Evolutionary conservation across 2,329 filamentous ascomycete species (phyloP), one percentile per base, ranked within the genome.

Genomic region (Gliomastix tumulicola): DNA sequence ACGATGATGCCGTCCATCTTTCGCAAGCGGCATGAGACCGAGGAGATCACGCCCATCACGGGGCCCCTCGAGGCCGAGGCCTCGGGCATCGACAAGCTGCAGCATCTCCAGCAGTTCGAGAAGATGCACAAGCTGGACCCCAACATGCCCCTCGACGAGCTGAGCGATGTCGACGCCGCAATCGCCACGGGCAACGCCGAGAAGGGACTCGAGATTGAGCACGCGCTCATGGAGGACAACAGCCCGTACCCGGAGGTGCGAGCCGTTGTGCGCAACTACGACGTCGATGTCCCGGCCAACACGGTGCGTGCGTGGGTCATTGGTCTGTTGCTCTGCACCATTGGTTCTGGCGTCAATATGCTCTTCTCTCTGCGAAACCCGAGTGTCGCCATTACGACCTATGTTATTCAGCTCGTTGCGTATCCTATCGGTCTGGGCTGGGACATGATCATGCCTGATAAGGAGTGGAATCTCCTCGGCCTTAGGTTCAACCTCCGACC

Each of bases 181-280:
- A 64, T 79, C 32, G 59, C 67, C 30, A 68, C 67, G 3, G 65
- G 68, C 40, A 72, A 78, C 54, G 63, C 68, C 44, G 72, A 71
- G 46, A 71, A 74, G 53, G 73, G 72, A 37, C 56, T 73, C 34
- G 38, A 70, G 41, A 68, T 80, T 45, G 73, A 79, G 47, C 68
- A 73, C 46, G 71, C 74, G 32, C 57, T 74, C 40, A 64, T 79
- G 49, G 68, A 80, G 50, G 76, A 82, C 39, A 77, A 82, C 53
- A 82, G 78, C 33, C 79, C 79, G 3, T 83, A 82, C 49, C 75
- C 76, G 25, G 78, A 82, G 60, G 76, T 82, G 37, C 74, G 79
- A 46, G 74, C 78, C 19, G 74, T 79, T 15, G 79, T 83, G 15
- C 65, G 74, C 41, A 82, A 82, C 51, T 70, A 72, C 50, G 79